Evolutionary conservation across 1,139 yeast species (phyloP), one percentile per base, ranked within the genome.

Genomic region (Kluyveromyces sp.): DNA sequence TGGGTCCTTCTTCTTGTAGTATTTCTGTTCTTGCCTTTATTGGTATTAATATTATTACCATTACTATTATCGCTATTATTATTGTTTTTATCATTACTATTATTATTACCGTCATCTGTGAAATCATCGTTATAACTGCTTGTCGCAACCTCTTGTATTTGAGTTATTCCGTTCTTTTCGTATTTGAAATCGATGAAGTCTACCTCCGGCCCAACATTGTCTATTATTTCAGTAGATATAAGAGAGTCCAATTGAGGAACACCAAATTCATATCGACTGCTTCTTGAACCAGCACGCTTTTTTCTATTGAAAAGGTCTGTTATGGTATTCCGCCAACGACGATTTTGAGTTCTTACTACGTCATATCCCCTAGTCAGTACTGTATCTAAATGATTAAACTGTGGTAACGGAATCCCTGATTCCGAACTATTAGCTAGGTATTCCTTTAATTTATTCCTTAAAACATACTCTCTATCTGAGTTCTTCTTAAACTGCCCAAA

Each of bases 401-500:
- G 39, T 4, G 42, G 34, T 7, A 42, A 32, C 34, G 37, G 25
- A 33, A 49, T 33, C 2, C 52, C 52, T 8, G 34, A 40, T 36
- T 47, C 42, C 4, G 48, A 45, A 38, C 29, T 29, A 5, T 34
- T 45, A 4, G 37, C 37, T 33, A 33, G 36, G 15, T 41, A 41
- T 2, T 42, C 34, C 31, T 42, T 39, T 26, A 49, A 40, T 27
- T 27, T 42, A 21, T 39, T 43, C 3, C 45, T 45, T 41, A 39
- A 34, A 25, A 36, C 49, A 43, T 39, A 43, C 42, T 42, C 50
- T 36, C 34, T 28, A 34, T 39, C 44, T 35, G 43, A 42, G 32
- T 37, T 48, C 39, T 28, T 38, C 43, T 45, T 46, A 34, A 47
- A 49, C 28, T 45, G 47, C 10, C 27, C 34, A 28, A 49, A 49